Evolutionary conservation across 2,329 filamentous ascomycete genomes (phyloP), one percentile per base, ranked within the genome.

Genomic region (Paecilomyces formosus): DNA sequence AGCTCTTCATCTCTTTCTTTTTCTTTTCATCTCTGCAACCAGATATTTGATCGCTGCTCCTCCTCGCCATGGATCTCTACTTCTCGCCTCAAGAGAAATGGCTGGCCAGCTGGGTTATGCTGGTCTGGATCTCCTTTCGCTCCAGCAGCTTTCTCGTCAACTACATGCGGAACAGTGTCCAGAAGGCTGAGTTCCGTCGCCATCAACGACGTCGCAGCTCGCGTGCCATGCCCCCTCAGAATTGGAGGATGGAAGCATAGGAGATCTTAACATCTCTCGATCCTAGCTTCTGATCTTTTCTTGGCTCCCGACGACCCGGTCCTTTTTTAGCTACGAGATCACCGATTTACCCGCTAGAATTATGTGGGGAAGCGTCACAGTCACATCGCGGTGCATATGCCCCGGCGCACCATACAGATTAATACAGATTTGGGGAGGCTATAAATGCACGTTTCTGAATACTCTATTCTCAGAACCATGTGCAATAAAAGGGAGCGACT

Each of bases 11-110:
- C 26, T n/a, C n/a, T 52, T 22, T 24, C 24, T n/a, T 3, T 3
- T 52, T 52, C 3, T 15, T 52, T 24, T 22, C 21, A 21, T 52
- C 50, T 52, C n/a, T 22, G 5, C 6, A 13, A 8, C 50, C 21
- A 45, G 3, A 15, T 18, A 45, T 52, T 22, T 2, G 12, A 52
- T 52, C 11, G 4, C 28, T 30, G 51, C 6, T 21, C 24, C 8
- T 30, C 53, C 33, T 15, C 53, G n/a, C 26, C 39, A 61, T 63
- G 56, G 61, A 61, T 50, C 57, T 63, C 39, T 61, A 55, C 45
- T 63, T 63, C 30, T 63, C 61, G 7, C 50, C 60, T 13, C 55
- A 35, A 15, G 61, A 63, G 55, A 63, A 63, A 57, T 53, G 55
- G 24, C 33, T 63, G 31, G 61, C 60, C 26, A 57, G 50, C 54